Percentiles rank a stretch among this genome's conserved stretches.
These are phyloP conservation scores for Calonectria pauciramosa DNA, from an alignment of 2,329 filamentous ascomycete species.

Conservation along the genomic window DNA sequence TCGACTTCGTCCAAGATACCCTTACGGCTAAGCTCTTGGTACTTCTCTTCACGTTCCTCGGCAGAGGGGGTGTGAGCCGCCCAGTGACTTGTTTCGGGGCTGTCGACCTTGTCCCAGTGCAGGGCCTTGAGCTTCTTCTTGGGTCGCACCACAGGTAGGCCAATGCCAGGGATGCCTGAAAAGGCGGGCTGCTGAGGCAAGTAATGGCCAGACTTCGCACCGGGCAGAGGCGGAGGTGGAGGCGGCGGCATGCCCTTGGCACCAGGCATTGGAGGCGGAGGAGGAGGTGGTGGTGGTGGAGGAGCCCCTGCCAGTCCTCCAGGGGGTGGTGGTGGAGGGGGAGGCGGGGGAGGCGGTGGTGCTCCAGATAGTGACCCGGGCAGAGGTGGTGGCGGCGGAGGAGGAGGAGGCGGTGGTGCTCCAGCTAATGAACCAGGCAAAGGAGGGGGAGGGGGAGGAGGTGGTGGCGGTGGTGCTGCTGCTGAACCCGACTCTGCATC, in stretches of 20 bases:
- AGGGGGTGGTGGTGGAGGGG: conserved; percentile 55
- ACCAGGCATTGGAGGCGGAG: conserved; percentile 58
- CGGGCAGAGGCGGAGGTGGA: conserved; percentile 76
- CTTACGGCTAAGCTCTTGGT: conserved; percentile 91
- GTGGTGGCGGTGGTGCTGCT: conserved; percentile 53
- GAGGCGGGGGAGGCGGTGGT: conserved; percentile 54
- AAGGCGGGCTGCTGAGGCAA: conserved; percentile 74
- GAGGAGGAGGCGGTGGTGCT: conserved; percentile 54
- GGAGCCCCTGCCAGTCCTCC: conserved; percentile 48
- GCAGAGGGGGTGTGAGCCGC: conserved; percentile 87
- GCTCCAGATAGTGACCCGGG: conserved; percentile 49
- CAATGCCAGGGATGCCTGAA: conserved; percentile 68
- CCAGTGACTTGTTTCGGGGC: conserved; percentile 93
- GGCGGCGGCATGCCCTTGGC: conserved; percentile 60
- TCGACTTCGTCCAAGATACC: conserved; percentile 98
- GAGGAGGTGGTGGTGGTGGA: conserved; percentile 56
- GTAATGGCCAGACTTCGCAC: conserved; percentile 81
- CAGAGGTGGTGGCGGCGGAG: conserved; percentile 56
- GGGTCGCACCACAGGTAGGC: conserved; percentile 85
- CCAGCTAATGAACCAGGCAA: conserved; percentile 51
- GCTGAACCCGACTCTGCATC: conserved; percentile 30
- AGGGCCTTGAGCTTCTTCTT: conserved; percentile 99
- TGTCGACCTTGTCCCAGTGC: conserved; percentile 99
- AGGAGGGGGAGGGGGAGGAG: conserved; percentile 55
- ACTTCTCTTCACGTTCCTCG: conserved; percentile 94